Base-by-base conservation (phyloP, 805 yeast genomes). In the Spathaspora gorwiae region DNA sequence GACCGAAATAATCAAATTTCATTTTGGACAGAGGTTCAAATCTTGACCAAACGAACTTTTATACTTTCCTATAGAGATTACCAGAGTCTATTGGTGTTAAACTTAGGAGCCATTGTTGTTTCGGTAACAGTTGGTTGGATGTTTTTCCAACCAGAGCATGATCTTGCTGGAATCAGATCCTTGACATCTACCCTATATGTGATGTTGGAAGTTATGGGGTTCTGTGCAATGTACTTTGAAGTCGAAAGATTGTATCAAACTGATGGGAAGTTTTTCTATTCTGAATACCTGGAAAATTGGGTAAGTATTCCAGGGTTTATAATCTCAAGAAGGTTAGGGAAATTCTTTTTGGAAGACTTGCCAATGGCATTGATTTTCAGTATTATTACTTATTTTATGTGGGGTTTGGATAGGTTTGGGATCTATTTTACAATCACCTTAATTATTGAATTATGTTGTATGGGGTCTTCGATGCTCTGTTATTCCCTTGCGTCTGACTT, bases 51-150 rank as follows among this genome's bases (percentile, higher is more conserved):
- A 44, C 54, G 78, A 37, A 59, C 70, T 1, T 61, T 66, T 35
- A 32, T 64, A 3, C 48, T 64, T 1, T 54, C 73, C 10, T 54
- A 60, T 36, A 50, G 77, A 34, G 78, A 73, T 47, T 49, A 30
- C 5, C 39, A 46, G 9, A 64, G 73, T 2, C 57, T 70, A 26
- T 15, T 59, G 3, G 66, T 76, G 0, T 53, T 76, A 29, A 48
- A 70, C 12, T 57, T 70, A 12, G 77, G 76, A 26, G 34, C 74
- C 0, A 43, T 77, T 0, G 51, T 82, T 6, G 64, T 86, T 49
- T 84, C 89, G 0, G 56, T 80, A 2, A 65, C 81, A n/a, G 65
- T 77, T 36, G 96, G 96, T 0, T 86, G 94, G 90, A 74, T 88
- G 36, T 88, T 83, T 55, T 83, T 64, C 57, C 77, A 77, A 51